Base-by-base conservation (phyloP, 306 rosid species). In the Cucurbita pepo region DNA sequence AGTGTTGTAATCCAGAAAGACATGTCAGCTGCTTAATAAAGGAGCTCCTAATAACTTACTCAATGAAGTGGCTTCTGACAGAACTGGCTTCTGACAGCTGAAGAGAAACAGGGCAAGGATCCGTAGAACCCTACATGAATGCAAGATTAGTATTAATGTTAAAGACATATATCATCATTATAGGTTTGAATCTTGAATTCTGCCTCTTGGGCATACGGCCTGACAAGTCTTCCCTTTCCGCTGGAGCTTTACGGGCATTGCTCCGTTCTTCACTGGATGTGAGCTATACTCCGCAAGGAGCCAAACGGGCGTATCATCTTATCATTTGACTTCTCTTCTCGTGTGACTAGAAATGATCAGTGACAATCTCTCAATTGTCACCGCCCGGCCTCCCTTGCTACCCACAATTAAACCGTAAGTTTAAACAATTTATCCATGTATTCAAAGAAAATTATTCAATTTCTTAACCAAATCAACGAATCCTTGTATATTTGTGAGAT, bases 81-180 rank as follows among this genome's bases (percentile, higher is more conserved):
- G 2, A 25, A 25, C 25, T 25, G 25, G 25, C 76, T 70, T 79
- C 85, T 43, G 95, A 89, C 22, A 94, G 96, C 83, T 85, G 91
- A 44, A 94, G 86, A 41, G 86, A 82, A 76, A 89, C 91, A 6
- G 97, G 99, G 78, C 99, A 94, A 77, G 91, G 99, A 81, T 94
- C 97, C 97, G 63, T 85, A 84, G 80, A 94, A 94, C 43, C 96
- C 99, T 94, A 81, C 76, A 16, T 75, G 59, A 74, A 61, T 54
- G 55, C 67, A 48, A 76, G 62, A 80, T 64, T 59, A 88, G 19
- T 38, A 58, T 74, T 73, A 60, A 53, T 19, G 45, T 13, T 13
- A 50, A 48, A 25, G 16, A 1, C 7, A 13, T 50, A 13, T 50
- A 50, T 14, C n/a, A 1, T 50, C n/a, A 13, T 13, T 0, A 50